Base-by-base conservation (phyloP, 176 grass and related monocot genomes). In the Eleusine indica region DNA sequence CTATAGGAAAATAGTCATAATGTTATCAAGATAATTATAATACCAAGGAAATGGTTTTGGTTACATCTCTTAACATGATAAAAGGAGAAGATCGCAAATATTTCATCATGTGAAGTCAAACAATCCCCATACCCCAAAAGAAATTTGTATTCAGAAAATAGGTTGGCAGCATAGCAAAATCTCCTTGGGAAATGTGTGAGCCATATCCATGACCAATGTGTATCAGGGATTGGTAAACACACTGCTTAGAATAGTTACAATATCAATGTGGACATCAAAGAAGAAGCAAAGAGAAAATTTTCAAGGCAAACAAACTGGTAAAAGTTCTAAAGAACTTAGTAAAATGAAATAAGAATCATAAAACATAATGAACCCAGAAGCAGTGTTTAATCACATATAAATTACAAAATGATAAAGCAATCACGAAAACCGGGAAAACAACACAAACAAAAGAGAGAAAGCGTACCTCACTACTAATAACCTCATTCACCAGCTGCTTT, bases 401-500 rank as follows among this genome's bases (percentile, higher is more conserved):
- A 71, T 49, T 49, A 82, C 40, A 88, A 75, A 29, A 40, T 14
- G 4, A 10, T 44, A 83, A 68, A 86, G 70, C 70, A 65, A 81
- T 77, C 35, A 44, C 28, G 22, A 66, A 39, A 80, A 68, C 40
- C 64, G 76, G 8, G 25, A 25, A 64, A 51, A 47, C 18, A 62
- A 74, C 56, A 90, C 35, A 71, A 41, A 37, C 17, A 63, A 84
- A 60, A 74, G 68, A 77, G 38, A 68, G 47, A 85, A 83, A 52
- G 57, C 78, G 70, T 86, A 96, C 97, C 97, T 96, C 97, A 74
- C 91, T 99, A 60, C 93, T 99, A 51, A 89, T 90, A 81, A 94
- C 90, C 91, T 99, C 97, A 94, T 76, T 89, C 67, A 99, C 81
- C 75, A 99, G 76, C 78, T 96, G 97, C 77, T 99, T 99, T 81